Base-by-base conservation (phyloP, 1,284 basidiomycete genomes). In the Tylopilus sp. region DNA sequence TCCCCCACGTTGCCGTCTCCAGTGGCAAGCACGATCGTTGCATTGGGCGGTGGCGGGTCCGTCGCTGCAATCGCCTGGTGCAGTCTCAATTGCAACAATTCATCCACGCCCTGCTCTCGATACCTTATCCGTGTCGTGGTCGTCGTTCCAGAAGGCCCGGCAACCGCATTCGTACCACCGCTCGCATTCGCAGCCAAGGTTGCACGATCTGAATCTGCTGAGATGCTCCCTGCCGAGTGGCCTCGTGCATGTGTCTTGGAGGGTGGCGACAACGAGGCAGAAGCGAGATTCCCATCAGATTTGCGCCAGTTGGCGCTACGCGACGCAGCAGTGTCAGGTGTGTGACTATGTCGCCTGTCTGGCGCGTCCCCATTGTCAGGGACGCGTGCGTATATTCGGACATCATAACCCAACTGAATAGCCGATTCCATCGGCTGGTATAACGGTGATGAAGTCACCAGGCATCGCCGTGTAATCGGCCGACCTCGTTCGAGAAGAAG, bases 1-100 rank as follows among this genome's bases (percentile, higher is more conserved):
- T 96, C 91, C 4, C 93, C 93, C 16, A 91, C 91, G 73, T 94
- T 94, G 26, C 94, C 95, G 76, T 97, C 95, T 6, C 95, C 95
- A 0, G 95, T 96, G 2, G 94, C 95, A 44, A 97, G 87, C 51
- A 96, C 90, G 70, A 96, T 93, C 24, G 94, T 95, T 8, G 90
- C 87, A 3, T 88, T 87, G 15, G 82, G 87, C 1, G 87, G 88
- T 12, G 86, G 84, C 3, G 83, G 82, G 72, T 94, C 89, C 16
- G 87, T 84, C 56, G 87, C 89, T 7, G 92, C 89, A 58, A 97
- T 83, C 10, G 91, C 90, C 75, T 95, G 94, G 70, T 95, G 90
- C 33, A 96, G 84, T 76, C 96, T 96, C 61, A 96, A 83, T 77
- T 96, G 95, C 56, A 96, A 79, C 26, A 96, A 84, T 78, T 96